A percentile compares a stretch with the other conserved stretches of the same genome.
Evolutionary conservation across 495 filamentous ascomycete genomes (phyloP).

Genomic region (Neurospora sp.): DNA sequence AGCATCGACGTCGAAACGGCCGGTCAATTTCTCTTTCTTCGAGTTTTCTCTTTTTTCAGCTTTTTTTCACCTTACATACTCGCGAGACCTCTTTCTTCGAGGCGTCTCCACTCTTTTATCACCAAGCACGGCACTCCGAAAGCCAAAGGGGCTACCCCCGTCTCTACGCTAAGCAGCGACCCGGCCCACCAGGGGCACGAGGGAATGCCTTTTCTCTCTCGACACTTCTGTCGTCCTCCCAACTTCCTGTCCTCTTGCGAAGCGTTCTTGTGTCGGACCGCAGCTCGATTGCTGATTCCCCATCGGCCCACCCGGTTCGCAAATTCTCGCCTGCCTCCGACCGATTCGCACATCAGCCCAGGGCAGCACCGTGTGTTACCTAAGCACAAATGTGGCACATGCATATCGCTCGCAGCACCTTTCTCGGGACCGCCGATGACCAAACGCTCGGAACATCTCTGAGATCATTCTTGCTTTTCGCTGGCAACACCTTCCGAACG

Average conservation of each 20-base stretch:
- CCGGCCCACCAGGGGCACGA: neutral
- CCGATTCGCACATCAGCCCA: neutral
- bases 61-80: neutral
- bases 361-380: neutral
- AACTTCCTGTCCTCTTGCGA: neutral
- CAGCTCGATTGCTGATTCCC: neutral
- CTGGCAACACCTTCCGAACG: neutral
- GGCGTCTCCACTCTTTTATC: neutral
- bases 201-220: neutral
- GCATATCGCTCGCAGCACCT: neutral
- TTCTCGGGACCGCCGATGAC: neutral
- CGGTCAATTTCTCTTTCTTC: neutral
- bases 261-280: neutral
- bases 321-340: neutral
- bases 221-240: neutral
- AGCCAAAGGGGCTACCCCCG: neutral
- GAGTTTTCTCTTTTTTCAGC: neutral
- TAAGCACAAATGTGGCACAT: neutral
- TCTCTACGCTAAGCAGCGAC: neutral
- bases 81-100: neutral
- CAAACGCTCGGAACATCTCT: neutral
- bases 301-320: neutral
- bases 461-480: neutral
- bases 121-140: neutral
- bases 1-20: neutral